Evolutionary conservation across 805 yeast genomes (phyloP), one percentile per base, ranked within the genome.

Genomic region (Kodamaea restingae): DNA sequence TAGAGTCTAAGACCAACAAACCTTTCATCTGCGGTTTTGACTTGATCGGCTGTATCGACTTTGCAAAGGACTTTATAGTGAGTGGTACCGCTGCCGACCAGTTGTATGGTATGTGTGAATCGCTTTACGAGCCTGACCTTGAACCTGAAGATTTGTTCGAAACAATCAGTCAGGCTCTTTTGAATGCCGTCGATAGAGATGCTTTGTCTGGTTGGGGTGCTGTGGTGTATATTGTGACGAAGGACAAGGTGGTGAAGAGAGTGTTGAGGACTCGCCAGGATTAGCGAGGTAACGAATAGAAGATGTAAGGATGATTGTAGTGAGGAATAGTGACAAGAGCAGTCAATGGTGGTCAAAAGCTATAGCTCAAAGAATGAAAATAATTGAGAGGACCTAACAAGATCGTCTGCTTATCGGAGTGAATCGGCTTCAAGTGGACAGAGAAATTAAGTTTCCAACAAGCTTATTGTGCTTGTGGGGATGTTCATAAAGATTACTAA

Each of bases 191-290:
- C 26, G 98, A 93, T 64, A 84, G 98, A 73, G 98, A 93, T 65
- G 95, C 97, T 4, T 73, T 93, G 42, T 82, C 95, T 21, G 99
- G 99, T 49, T 93, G 97, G 96, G 98, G 98, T 55, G 96, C 95
- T 7, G 84, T 87, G 12, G 98, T 93, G 17, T 91, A 91, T 64
- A 70, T 93, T 40, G 78, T 93, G 38, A 86, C 95, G 34, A 88
- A 88, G 66, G 98, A 91, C 59, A 85, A 87, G 63, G 95, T 93
- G 42, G 76, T 80, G 39, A 88, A 83, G 69, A 80, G 95, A 56
- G 79, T 84, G 53, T 77, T 93, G 65, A 90, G 83, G 70, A 88
- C 96, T 41, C 84, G 98, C 65, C 98, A 91, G 71, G 99, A 93
- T 75, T 93, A 75, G 63, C 40, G 32, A 21, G 27, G n/a, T 25